Base-by-base conservation (phyloP, 352 stramenopile species). In the Globisporangium emineosum region DNA sequence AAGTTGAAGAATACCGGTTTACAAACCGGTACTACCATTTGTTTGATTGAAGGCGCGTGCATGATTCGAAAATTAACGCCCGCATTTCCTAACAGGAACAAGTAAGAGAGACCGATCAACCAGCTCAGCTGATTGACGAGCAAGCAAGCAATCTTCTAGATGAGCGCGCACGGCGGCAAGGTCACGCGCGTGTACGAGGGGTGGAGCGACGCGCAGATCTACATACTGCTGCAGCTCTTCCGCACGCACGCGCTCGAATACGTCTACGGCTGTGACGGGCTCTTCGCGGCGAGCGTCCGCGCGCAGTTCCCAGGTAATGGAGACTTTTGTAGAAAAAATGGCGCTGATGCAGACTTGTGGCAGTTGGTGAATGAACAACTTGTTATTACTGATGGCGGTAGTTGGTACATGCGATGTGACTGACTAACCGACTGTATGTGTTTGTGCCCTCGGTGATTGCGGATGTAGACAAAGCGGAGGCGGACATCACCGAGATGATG, bases 181-280 rank as follows among this genome's bases (percentile, higher is more conserved):
- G 23, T 76, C 27, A 53, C 70, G 45, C 67, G 72, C 50, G 57
- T 74, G 35, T 60, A 66, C 29, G 55, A 57, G 17, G 79, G 76
- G 13, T 93, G 84, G 83, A 62, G 65, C 60, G 83, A 89, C 62
- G 42, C 29, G 12, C 74, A 90, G 62, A 56, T 88, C n/a, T 65
- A 77, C 52, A 57, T 62, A 59, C 69, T 93, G 62, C 68, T 93
- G 50, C 56, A 62, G 60, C 63, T 78, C 30, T 78, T 91, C 58
- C 79, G 78, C 55, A 57, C 71, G 66, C 68, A 86, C 64, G 62
- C 86, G 60, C 64, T 77, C 33, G 65, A 81, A 51, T 93, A 89
- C 60, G 69, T 93, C 47, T 93, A 93, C 60, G 66, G 69, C 4
- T 76, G 75, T 1, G 72, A 77, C 47, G 67, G 66, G 50, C 55